These are phyloP conservation scores for Circinella umbellata DNA, from an alignment of 371 early-diverging fungal species.

Conservation along the genomic window DNA sequence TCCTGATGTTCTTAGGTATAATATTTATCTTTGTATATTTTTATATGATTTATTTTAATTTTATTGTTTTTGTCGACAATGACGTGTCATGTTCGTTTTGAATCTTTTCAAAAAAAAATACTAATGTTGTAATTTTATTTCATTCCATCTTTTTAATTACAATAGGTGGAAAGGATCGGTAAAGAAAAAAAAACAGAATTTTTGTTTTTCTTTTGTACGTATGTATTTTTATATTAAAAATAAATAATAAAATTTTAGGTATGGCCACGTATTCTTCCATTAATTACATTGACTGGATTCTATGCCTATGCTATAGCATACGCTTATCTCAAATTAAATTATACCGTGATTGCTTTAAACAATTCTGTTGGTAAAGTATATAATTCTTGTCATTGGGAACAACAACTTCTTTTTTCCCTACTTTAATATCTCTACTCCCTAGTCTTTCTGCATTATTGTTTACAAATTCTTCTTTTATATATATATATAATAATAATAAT, in stretches of 20 bases:
- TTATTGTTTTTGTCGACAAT: too few species aligned
- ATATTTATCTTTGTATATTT: too few species aligned
- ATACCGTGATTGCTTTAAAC: slow-evolving; percentile 35
- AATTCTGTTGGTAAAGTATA: slow-evolving; percentile 40
- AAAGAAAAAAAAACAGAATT: slow-evolving; percentile 11
- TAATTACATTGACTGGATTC: slow-evolving; percentile 29
- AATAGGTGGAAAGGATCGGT: slow-evolving; percentile 39
- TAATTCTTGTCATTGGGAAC: neutral
- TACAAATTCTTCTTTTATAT: neutral
- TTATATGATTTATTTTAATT: too few species aligned
- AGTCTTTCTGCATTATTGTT: neutral
- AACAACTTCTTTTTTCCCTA: too few species aligned
- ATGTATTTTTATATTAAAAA: too few species aligned
- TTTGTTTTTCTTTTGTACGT: too few species aligned
- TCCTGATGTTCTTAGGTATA: slow-evolving; percentile 9
- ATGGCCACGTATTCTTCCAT: slow-evolving; percentile 38
- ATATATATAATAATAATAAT: neutral
- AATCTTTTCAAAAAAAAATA: too few species aligned
- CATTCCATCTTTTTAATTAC: too few species aligned
- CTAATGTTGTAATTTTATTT: neutral
- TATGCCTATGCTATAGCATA: slow-evolving; percentile 37
- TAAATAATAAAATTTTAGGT: slow-evolving; percentile 23
- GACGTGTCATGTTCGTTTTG: too few species aligned
- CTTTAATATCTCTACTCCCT: neutral
- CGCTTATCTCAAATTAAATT: slow-evolving; percentile 34